Percentiles rank a stretch among this genome's conserved stretches.
Conservation (phyloP, 164 flowering plant genomes). For the Vitis labrusca region DNA sequence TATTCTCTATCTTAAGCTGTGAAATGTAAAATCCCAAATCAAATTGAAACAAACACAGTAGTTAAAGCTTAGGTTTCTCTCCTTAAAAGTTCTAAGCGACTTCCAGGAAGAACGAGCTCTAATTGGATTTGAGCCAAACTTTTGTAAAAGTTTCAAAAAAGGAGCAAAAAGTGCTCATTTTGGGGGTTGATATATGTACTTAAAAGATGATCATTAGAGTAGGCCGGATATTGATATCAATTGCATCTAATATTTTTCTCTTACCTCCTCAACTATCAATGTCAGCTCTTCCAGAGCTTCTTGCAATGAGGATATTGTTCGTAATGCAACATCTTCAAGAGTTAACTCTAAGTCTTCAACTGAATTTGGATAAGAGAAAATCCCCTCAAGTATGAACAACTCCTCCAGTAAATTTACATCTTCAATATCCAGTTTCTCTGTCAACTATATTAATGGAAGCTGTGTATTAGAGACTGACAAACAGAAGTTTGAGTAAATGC, state of each 20-base stretch:
- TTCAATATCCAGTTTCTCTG: slow-evolving; percentile 48
- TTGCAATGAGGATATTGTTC: slow-evolving; percentile 47
- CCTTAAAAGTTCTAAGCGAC: not conserved
- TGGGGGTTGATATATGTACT: not conserved
- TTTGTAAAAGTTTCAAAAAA: not conserved
- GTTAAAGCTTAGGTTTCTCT: not conserved
- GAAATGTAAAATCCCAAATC: not conserved
- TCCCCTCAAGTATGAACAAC: slow-evolving; percentile 55
- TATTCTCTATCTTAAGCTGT: slow-evolving; percentile 57
- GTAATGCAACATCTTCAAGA: slow-evolving; percentile 40
- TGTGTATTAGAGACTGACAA: slow-evolving; percentile 1
- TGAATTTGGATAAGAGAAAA: slow-evolving; percentile 42
- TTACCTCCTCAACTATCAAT: slow-evolving; percentile 49
- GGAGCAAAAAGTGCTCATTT: not conserved
- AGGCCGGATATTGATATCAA: not conserved
- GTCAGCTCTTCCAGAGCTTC: slow-evolving; percentile 50
- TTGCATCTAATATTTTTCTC: not conserved
- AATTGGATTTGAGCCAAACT: not conserved
- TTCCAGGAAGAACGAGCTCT: not conserved
- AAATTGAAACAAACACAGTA: not conserved
- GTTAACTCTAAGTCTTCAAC: slow-evolving; percentile 45
- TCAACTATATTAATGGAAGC: slow-evolving; percentile 33
- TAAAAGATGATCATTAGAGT: not conserved
- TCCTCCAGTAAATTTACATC: slow-evolving; percentile 65
- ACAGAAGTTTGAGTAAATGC: not conserved